Base-by-base conservation (phyloP, 371 early-diverging fungal genomes). In the Lichtheimia hyalospora region DNA sequence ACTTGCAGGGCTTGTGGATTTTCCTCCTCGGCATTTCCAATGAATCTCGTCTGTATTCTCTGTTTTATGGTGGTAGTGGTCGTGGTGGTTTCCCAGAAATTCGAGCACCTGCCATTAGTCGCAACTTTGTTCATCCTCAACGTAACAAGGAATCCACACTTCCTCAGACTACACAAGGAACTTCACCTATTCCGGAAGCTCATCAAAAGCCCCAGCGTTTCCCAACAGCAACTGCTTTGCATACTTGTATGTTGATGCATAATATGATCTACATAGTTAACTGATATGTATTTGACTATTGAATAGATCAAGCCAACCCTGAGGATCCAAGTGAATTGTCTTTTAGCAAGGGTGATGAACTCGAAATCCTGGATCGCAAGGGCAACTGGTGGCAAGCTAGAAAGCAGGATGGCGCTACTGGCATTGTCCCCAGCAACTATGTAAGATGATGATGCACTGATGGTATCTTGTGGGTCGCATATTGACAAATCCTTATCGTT, bases 381-480 rank as follows among this genome's bases (percentile, higher is more conserved):
- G 97, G 97, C 69, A 93, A 95, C 66, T 96, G 97, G 97, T 96
- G 97, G 97, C 90, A 92, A 71, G 96, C 92, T 48, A 85, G 87
- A 57, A 89, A 88, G 59, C 71, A 75, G 43, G 90, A 94, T 66
- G 95, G 95, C 15, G 65, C 83, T 10, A 71, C 85, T 18, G 97
- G 97, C 59, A 96, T 97, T 74, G 94, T 89, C 15, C 97, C 97
- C 51, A 89, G 90, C 73, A 97, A 97, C 81, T 97, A 94, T 61
- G 68, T 87, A 34, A 34, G 34, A 34, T 8, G 34, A 34, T 8
- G 8, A 34, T 34, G 25, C 5, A 25, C 25, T 8, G 34, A 10
- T 34, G 6, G 34, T 8, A 34, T 34, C 10, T 5, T 25, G 5
- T 10, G 10, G 0, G 1, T 1, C 10, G 8, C 2, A 8, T 34